These are phyloP conservation scores for Microsporum audouinii DNA, from an alignment of 2,329 filamentous ascomycete genomes.

Conservation along the genomic window DNA sequence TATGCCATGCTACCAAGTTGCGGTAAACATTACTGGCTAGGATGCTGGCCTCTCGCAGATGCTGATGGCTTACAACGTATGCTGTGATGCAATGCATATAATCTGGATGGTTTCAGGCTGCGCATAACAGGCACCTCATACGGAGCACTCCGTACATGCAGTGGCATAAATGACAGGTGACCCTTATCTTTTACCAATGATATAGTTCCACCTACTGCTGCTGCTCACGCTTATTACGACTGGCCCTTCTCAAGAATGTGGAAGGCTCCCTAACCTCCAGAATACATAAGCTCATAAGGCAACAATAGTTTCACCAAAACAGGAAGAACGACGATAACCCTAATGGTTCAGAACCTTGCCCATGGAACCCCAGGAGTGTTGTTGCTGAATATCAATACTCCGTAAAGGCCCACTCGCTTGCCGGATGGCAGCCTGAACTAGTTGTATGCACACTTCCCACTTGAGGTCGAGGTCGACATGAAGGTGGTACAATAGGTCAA, in stretches of 20 bases:
- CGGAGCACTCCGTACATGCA: neutral
- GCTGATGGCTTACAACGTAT: slow-evolving; percentile 1
- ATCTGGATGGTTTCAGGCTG: neutral
- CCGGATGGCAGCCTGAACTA: neutral
- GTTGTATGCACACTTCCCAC: neutral
- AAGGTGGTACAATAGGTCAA: neutral
- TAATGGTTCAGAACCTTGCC: neutral
- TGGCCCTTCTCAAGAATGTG: neutral
- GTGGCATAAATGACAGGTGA: slow-evolving; percentile 2
- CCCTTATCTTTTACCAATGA: neutral
- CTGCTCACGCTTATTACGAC: neutral
- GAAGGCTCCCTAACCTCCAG: neutral
- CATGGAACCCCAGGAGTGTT: neutral
- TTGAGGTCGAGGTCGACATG: neutral
- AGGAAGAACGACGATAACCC: neutral
- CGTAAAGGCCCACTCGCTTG: neutral
- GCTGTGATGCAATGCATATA: slow-evolving; percentile 3
- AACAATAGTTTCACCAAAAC: neutral
- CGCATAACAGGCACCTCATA: neutral
- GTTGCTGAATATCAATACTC: neutral
- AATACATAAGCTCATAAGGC: neutral
- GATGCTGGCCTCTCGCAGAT: neutral
- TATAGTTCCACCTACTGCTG: neutral
- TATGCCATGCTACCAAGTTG: neutral
- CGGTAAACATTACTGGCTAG: neutral